These are phyloP conservation scores for Exophiala calicioides DNA, from an alignment of 2,329 filamentous ascomycete genomes.

Conservation along the genomic window DNA sequence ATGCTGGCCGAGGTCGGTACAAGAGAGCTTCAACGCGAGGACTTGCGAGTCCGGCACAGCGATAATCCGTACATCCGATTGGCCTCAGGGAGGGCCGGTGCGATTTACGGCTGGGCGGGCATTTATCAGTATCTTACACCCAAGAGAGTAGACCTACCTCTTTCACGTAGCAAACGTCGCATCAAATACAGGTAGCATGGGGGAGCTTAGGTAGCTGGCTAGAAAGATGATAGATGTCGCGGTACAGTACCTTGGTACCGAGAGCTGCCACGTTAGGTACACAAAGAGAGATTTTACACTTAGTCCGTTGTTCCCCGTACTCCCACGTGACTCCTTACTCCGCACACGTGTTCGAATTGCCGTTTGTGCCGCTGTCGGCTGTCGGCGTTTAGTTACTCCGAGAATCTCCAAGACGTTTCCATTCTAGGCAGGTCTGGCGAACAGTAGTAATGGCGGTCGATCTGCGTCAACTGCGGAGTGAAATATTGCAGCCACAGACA, in stretches of 20 bases:
- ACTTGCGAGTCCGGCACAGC: no score
- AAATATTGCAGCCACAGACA: background rate
- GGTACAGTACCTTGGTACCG: background rate
- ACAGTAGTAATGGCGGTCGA: no score
- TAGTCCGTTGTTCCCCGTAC: no score
- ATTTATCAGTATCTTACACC: background rate
- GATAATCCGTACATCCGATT: no score
- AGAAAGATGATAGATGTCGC: slow-evolving; percentile 3
- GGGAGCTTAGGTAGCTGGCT: slow-evolving; percentile 3
- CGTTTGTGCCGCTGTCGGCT: background rate
- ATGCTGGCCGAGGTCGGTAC: no score
- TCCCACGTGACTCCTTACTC: no score
- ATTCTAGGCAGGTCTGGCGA: slow-evolving; percentile 5
- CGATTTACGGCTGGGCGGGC: slow-evolving; percentile 4
- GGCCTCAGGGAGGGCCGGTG: background rate
- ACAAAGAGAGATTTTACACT: background rate
- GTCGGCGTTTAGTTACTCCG: background rate
- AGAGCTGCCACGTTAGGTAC: background rate
- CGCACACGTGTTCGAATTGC: background rate
- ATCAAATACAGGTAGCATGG: slow-evolving; percentile 4
- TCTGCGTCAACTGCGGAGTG: slow-evolving; percentile 16
- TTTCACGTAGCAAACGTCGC: slow-evolving; percentile 2
- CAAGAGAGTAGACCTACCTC: background rate
- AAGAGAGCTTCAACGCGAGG: no score
- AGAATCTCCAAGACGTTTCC: background rate